Evolutionary conservation across 2,329 filamentous ascomycete species (phyloP).

Genomic region (Exophiala spinifera): DNA sequence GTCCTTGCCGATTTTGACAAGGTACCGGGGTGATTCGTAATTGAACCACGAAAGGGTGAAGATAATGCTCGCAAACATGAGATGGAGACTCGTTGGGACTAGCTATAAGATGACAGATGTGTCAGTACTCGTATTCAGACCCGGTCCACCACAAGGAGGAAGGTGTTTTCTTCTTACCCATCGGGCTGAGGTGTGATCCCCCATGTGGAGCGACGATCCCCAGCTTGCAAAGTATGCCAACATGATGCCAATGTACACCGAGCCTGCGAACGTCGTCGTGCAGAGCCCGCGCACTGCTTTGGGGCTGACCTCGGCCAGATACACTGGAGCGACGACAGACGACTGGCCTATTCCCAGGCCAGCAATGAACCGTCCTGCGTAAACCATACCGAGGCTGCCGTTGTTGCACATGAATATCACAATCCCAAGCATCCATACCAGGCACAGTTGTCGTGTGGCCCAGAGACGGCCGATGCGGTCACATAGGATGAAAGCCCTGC

Average conservation of each 20-base stretch:
- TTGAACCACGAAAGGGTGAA: conserved; percentile 66
- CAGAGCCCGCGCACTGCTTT: conserved; percentile 69
- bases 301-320: conserved; percentile 69
- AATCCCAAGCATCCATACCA: conserved; percentile 29
- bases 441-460: conserved; percentile 25
- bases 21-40: conserved; percentile 67
- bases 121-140: conserved; percentile 35
- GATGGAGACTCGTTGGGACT: conserved; percentile 69
- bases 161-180: no score
- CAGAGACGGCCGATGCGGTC: conserved; percentile 32
- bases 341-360: conserved; percentile 42
- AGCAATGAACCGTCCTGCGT: conserved; percentile 44
- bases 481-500: conserved; percentile 30
- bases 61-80: conserved; percentile 74
- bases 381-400: conserved; percentile 39
- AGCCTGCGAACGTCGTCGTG: conserved; percentile 66
- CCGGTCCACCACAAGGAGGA: no score
- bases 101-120: conserved; percentile 50
- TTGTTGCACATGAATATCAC: conserved; percentile 35
- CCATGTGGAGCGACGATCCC: conserved; percentile 48
- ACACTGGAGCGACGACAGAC: conserved; percentile 56
- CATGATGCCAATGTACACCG: conserved; percentile 75
- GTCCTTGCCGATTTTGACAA: conserved; percentile 61
- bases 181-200: no score
- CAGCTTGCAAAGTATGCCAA: conserved; percentile 62